Conservation (phyloP, 2,329 filamentous ascomycete species). For the Apiospora marii region DNA sequence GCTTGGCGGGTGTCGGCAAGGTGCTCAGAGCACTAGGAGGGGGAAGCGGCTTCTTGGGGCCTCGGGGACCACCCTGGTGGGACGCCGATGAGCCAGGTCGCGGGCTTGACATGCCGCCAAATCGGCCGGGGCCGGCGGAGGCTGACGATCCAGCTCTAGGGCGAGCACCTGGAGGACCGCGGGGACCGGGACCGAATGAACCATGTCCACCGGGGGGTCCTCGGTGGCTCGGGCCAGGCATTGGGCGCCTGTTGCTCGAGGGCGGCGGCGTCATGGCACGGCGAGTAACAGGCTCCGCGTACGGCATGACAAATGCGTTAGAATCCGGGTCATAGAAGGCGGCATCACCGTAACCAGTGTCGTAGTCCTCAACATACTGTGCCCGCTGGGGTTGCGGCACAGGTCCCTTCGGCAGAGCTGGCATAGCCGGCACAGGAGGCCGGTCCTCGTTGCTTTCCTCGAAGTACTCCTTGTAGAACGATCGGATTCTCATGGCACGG, state of each 20-base stretch:
- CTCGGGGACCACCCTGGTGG: conserved; percentile 49
- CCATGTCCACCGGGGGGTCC: conserved; percentile 52
- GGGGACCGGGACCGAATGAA: conserved; percentile 47
- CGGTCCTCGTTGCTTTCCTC: conserved; percentile 73
- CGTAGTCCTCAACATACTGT: conserved; percentile 79
- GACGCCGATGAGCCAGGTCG: conserved; percentile 46
- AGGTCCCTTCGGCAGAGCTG: conserved; percentile 22
- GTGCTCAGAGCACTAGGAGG: conserved; percentile 78
- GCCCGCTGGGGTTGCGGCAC: conserved; percentile 35
- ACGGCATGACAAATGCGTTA: conserved; percentile 80
- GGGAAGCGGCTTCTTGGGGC: conserved; percentile 60
- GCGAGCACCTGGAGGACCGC: conserved; percentile 40
- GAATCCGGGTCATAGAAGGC: conserved; percentile 72
- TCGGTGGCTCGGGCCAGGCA: conserved; percentile 42
- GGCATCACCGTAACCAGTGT: conserved; percentile 73
- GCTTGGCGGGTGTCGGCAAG: conserved; percentile 84
- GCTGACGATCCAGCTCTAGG: conserved; percentile 60
- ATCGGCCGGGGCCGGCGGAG: conserved; percentile 44
- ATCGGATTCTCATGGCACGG: conserved; percentile 93
- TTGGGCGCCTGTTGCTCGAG: conserved; percentile 42
- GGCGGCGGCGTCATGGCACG: conserved; percentile 97
- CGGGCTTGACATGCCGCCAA: conserved; percentile 42
- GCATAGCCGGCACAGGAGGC: conserved; percentile 22
- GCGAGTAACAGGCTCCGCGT: conserved; percentile 83
- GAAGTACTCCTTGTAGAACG: conserved; percentile 99